Evolutionary conservation across 345 rosid genomes (phyloP).

Genomic region (Noccaea bulbosa): DNA sequence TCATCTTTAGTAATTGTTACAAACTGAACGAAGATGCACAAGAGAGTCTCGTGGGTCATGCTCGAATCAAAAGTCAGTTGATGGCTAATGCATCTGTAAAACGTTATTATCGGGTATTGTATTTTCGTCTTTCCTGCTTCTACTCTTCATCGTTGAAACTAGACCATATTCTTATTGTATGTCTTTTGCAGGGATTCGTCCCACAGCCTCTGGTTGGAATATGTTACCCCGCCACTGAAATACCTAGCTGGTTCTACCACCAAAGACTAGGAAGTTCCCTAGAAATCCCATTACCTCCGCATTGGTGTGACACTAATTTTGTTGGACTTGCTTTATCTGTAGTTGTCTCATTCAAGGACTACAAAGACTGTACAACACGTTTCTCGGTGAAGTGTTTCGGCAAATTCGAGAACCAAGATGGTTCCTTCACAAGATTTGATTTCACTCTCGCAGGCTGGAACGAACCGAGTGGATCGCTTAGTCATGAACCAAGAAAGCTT

Average conservation of each 20-base stretch:
- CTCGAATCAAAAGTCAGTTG: slow-evolving; percentile 43
- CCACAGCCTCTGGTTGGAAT: slow-evolving; percentile 37
- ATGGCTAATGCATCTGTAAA: slow-evolving; percentile 32
- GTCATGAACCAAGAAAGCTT: slow-evolving; percentile 32
- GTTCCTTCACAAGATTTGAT: slow-evolving; percentile 26
- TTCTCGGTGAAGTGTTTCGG: slow-evolving; percentile 17
- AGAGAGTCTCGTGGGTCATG: slow-evolving; percentile 24
- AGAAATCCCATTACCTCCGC: slow-evolving; percentile 45
- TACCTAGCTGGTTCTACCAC: slow-evolving; percentile 45
- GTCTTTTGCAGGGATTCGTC: slow-evolving; percentile 19
- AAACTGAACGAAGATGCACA: slow-evolving; percentile 40
- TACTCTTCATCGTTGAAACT: background rate
- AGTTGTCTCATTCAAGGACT: slow-evolving; percentile 40
- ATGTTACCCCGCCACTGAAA: slow-evolving; percentile 23
- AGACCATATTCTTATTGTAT: background rate
- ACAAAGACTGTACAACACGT: slow-evolving; percentile 3
- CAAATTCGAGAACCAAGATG: slow-evolving; percentile 36
- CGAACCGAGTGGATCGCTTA: slow-evolving; percentile 34
- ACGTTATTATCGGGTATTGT: slow-evolving; percentile 27
- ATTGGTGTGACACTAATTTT: slow-evolving; percentile 39
- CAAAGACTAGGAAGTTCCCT: slow-evolving; percentile 39
- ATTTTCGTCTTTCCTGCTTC: background rate
- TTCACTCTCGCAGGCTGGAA: slow-evolving; percentile 38
- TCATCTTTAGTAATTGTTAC: slow-evolving; percentile 45
- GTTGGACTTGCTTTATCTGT: slow-evolving; percentile 43